Evolutionary conservation across 1,284 basidiomycete genomes (phyloP).

Genomic region (Macrocystidia cucumis): DNA sequence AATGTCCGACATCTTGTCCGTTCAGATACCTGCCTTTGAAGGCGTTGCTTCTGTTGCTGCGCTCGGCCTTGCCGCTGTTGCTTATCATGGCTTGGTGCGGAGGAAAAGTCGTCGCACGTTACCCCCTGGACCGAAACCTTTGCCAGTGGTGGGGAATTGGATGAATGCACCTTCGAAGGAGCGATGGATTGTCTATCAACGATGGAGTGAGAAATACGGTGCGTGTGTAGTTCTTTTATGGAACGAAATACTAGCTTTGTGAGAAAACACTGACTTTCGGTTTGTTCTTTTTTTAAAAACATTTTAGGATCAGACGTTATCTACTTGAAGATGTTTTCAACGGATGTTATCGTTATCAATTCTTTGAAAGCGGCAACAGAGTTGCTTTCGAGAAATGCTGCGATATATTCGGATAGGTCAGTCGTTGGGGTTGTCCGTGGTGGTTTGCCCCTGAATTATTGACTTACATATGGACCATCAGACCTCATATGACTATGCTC

Average conservation of each 20-base stretch:
- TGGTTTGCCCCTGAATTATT: neutral
- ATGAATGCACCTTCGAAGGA: slow-evolving; percentile 11
- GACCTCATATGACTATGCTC: neutral
- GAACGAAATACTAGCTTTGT: no score
- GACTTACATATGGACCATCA: no score
- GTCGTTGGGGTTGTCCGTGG: neutral
- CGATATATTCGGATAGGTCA: slow-evolving; percentile 19
- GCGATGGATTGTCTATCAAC: slow-evolving; percentile 12
- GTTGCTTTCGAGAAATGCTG: slow-evolving; percentile 30
- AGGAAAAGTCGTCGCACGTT: neutral
- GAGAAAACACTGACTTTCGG: no score
- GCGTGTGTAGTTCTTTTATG: no score
- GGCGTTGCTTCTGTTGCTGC: no score
- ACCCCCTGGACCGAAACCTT: slow-evolving; percentile 10
- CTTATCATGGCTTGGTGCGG: neutral
- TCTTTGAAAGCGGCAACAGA: slow-evolving; percentile 25
- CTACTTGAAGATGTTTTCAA: slow-evolving; percentile 25
- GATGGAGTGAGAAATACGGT: slow-evolving; percentile 14
- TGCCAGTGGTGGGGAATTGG: slow-evolving; percentile 14
- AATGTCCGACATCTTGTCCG: no score
- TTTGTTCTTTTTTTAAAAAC: no score
- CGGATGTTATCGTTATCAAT: slow-evolving; percentile 29
- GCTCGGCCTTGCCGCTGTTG: neutral
- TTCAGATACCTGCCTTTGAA: no score
- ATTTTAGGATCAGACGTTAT: slow-evolving; percentile 22